A percentile compares a stretch with the other conserved stretches of the same genome.
These are phyloP conservation scores for Fomitopsis schrenkii DNA, from an alignment of 1,284 basidiomycete genomes.

Conservation along the genomic window DNA sequence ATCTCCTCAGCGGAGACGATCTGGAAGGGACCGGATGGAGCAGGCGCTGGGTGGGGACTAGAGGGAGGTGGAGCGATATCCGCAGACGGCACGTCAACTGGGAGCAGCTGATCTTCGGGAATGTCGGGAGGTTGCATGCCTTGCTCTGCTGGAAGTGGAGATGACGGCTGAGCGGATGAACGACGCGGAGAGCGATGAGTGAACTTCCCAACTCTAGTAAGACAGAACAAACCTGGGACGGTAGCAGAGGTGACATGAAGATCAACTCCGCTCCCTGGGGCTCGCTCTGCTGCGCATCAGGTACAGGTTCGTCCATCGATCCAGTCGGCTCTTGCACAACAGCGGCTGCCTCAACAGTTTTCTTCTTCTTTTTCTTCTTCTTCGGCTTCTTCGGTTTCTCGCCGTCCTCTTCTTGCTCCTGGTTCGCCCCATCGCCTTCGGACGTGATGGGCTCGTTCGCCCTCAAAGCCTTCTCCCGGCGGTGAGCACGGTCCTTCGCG, in stretches of 20 bases:
- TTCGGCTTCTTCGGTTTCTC: slow-evolving; percentile 4
- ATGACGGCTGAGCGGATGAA: neutral
- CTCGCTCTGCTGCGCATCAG: neutral
- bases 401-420: neutral
- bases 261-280: slow-evolving; percentile 7
- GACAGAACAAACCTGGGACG: neutral
- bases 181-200: neutral
- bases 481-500: slow-evolving; percentile 29
- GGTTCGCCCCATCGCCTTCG: slow-evolving; percentile 2
- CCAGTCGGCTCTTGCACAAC: neutral
- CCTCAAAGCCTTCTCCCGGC: slow-evolving; percentile 27
- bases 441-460: slow-evolving; percentile 20
- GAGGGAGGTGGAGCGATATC: neutral
- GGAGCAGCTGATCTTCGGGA: neutral
- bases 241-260: slow-evolving; percentile 19
- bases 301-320: neutral
- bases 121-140: too few relatives aligned
- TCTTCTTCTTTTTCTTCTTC: slow-evolving; percentile 17
- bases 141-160: neutral
- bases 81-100: slow-evolving; percentile 6
- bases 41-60: neutral
- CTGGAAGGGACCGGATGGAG: neutral
- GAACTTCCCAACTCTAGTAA: neutral
- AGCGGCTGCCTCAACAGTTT: neutral
- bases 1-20: neutral